phyloP scores from a whole-genome alignment of 108 stramenopile species.

The Phaeodactylum tricornutum region DNA sequence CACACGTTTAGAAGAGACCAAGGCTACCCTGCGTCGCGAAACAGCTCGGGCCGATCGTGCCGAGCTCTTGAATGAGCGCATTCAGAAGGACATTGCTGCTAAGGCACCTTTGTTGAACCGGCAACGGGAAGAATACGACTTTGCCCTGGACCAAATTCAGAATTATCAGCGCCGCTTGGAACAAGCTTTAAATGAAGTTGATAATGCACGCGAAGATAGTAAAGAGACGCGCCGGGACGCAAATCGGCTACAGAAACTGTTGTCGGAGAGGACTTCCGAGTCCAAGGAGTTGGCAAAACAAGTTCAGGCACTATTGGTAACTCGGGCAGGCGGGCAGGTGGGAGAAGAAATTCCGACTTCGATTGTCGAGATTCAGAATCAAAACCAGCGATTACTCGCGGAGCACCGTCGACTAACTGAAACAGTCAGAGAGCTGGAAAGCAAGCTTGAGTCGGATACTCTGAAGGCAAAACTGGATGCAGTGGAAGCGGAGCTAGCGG shows the following conservation, averaged over 20 bases:
- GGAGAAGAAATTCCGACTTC: conserved; percentile 19
- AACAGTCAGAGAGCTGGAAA: conserved; percentile 49
- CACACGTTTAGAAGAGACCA: conserved; percentile 44
- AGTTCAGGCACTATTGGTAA: conserved; percentile 63
- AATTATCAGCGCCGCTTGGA: conserved; percentile 47
- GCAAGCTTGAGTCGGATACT: conserved; percentile 34
- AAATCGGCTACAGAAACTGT: conserved; percentile 24
- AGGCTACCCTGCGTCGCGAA: conserved; percentile 54
- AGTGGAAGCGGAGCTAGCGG: conserved; percentile 35
- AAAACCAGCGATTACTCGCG: conserved; percentile 62
- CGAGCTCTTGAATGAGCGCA: conserved; percentile 46
- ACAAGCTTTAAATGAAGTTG: conserved; percentile 54
- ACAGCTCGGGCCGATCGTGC: conserved; percentile 39
- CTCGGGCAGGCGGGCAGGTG: conserved; percentile 29
- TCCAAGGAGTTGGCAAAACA: conserved; percentile 70
- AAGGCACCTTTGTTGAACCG: conserved; percentile 60
- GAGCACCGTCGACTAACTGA: conserved; percentile 44
- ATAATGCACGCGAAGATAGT: conserved; percentile 36
- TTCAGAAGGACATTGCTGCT: conserved; percentile 56
- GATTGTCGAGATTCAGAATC: conserved; percentile 53
- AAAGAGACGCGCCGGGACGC: conserved; percentile 41
- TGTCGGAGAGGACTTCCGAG: conserved; percentile 39
- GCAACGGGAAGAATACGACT: conserved; percentile 71
- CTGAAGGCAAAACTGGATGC: conserved; percentile 36
- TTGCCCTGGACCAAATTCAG: conserved; percentile 54